These are phyloP conservation scores for Rubia balearica DNA, from an alignment of 305 asterid genomes.

Conservation along the genomic window DNA sequence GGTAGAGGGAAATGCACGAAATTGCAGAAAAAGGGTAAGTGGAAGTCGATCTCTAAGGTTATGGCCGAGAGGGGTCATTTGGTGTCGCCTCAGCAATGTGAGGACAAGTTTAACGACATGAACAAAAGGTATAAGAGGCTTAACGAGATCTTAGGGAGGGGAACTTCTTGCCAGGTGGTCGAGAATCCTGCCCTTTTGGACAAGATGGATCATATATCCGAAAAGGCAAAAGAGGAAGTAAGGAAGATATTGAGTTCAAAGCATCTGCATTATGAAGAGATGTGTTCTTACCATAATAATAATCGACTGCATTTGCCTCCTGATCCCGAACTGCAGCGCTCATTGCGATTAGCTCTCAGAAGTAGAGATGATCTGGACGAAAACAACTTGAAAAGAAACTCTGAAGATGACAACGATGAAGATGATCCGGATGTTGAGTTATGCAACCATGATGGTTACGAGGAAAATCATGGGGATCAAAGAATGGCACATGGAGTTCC, in stretches of 20 bases:
- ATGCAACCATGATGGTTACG: conserved; percentile 43
- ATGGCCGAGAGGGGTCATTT: conserved; percentile 86
- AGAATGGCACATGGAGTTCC: conserved; percentile 20
- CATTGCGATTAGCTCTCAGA: conserved; percentile 57
- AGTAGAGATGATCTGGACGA: conserved; percentile 54
- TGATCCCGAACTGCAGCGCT: conserved; percentile 67
- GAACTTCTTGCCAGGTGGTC: conserved; percentile 70
- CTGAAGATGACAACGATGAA: conserved; percentile 46
- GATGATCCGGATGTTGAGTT: conserved; percentile 46
- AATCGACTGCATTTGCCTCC: conserved; percentile 74
- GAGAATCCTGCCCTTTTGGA: conserved; percentile 65
- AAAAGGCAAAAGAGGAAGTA: conserved; percentile 72
- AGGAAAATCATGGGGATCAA: conserved; percentile 36
- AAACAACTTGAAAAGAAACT: conserved; percentile 26
- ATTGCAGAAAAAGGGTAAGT: conserved; percentile 71
- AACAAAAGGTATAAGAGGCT: conserved; percentile 85
- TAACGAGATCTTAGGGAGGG: conserved; percentile 66
- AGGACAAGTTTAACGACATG: conserved; percentile 29
- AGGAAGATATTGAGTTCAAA: conserved; percentile 67
- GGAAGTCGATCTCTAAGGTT: conserved; percentile 77
- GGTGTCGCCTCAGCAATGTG: conserved; percentile 88
- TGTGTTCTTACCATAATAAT: conserved; percentile 81
- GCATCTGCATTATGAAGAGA: conserved; percentile 82
- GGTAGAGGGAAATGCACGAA: conserved; percentile 41
- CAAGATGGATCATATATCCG: conserved; percentile 53